Percentiles rank a stretch among this genome's conserved stretches.
These are phyloP conservation scores for Lecanoromycetidae sp. DNA, from an alignment of 2,329 filamentous ascomycete genomes.

Conservation along the genomic window DNA sequence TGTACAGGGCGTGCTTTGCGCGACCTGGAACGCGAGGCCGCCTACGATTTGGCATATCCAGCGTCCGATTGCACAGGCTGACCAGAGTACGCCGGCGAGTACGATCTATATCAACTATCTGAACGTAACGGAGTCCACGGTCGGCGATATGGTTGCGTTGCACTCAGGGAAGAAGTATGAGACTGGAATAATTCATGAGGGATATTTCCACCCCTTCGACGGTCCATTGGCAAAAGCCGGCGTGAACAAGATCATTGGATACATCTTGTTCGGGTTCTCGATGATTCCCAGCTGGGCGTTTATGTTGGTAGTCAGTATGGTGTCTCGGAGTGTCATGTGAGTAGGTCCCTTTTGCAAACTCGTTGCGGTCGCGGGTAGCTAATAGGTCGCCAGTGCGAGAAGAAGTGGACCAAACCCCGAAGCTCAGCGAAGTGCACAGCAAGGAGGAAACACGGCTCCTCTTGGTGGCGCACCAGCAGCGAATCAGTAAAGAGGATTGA, in stretches of 20 bases:
- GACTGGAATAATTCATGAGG: conserved; percentile 42
- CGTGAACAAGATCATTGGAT: conserved; percentile 43
- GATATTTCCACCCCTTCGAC: conserved; percentile 49
- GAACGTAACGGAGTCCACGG: conserved; percentile 46
- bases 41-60: conserved; percentile 47
- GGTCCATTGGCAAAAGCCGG: conserved; percentile 42
- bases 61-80: conserved; percentile 41
- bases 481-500: conserved; percentile 7
- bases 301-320: conserved; percentile 51
- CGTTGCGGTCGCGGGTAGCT: background rate
- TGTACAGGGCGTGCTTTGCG: conserved; percentile 45
- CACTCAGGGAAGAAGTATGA: conserved; percentile 46
- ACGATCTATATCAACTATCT: conserved; percentile 41
- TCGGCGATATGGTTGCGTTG: conserved; percentile 45
- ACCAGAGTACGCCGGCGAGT: conserved; percentile 41
- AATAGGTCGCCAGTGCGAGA: background rate
- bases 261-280: conserved; percentile 43
- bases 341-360: conserved; percentile 3
- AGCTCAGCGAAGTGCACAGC: background rate
- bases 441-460: background rate
- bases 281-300: conserved; percentile 52
- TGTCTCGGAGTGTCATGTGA: conserved; percentile 48
- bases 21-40: conserved; percentile 45
- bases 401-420: conserved; percentile 2
- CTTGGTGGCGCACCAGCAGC: conserved; percentile 13